phyloP scores from a whole-genome alignment of 2,329 filamentous ascomycete species.

The Juglanconis juglandina region DNA sequence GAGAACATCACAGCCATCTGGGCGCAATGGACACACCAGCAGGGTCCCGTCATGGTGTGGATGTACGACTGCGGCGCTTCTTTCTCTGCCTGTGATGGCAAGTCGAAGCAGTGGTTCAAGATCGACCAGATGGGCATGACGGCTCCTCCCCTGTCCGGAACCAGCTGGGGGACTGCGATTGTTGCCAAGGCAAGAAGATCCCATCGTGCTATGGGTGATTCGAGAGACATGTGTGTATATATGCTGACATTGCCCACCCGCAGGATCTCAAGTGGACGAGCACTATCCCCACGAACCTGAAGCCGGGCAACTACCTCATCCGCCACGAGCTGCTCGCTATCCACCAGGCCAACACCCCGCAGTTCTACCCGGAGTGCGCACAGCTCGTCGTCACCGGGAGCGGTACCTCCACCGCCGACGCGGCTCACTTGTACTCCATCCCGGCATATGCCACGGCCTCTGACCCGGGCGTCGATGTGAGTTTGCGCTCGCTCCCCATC shows the following conservation, averaged over 20 bases:
- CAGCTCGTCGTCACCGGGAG: constrained; percentile 49
- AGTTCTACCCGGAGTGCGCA: constrained; percentile 56
- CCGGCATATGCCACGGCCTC: constrained; percentile 41
- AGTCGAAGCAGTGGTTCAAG: constrained; percentile 56
- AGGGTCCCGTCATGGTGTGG: constrained; percentile 59
- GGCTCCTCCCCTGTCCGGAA: constrained; percentile 39
- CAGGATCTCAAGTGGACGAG: constrained; percentile 44
- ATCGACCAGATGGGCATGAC: constrained; percentile 52
- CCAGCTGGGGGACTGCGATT: constrained; percentile 45
- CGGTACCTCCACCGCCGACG: constrained; percentile 40
- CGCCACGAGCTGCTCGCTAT: constrained; percentile 55
- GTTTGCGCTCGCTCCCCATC: constrained; percentile 14
- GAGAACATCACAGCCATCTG: constrained; percentile 46
- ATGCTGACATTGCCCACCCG: too few relatives aligned
- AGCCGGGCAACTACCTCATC: constrained; percentile 53
- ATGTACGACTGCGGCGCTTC: constrained; percentile 49
- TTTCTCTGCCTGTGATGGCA: constrained; percentile 49
- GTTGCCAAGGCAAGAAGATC: constrained; percentile 31
- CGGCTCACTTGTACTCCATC: constrained; percentile 41
- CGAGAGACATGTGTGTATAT: too few relatives aligned
- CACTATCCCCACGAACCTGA: constrained; percentile 46
- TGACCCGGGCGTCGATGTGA: constrained; percentile 46
- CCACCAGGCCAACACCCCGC: constrained; percentile 48
- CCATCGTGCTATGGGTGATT: too few relatives aligned
- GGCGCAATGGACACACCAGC: constrained; percentile 56